Evolutionary conservation across 2,329 filamentous ascomycete genomes (phyloP).

Genomic region (Alternaria novae-zelandiae): DNA sequence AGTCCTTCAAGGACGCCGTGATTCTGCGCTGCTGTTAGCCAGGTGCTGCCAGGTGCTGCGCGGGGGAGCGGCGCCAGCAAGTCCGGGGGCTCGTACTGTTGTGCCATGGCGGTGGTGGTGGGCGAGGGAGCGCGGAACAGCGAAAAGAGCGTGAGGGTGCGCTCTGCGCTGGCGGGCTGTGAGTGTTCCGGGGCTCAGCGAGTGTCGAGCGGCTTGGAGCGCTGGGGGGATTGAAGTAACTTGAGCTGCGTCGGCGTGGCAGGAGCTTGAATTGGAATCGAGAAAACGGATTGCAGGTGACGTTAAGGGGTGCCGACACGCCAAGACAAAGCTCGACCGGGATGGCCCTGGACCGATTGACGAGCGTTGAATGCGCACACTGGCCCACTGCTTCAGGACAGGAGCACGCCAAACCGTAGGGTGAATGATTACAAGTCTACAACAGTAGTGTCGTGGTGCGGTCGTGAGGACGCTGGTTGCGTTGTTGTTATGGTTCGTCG

Average conservation of each 20-base stretch:
- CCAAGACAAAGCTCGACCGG: conserved; percentile 18
- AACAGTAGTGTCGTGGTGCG: neutral
- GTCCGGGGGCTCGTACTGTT: conserved; percentile 36
- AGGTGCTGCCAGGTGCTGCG: conserved; percentile 3
- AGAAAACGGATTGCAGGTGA: conserved; percentile 23
- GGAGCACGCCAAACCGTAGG: neutral
- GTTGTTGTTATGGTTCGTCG: conserved; percentile 3
- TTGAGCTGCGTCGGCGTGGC: conserved; percentile 10
- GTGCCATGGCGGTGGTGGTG: conserved; percentile 38
- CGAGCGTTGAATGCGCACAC: conserved; percentile 16
- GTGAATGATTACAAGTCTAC: neutral
- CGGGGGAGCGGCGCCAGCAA: neutral
- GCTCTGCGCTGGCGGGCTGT: conserved; percentile 16
- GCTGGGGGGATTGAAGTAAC: neutral
- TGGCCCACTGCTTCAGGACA: conserved; percentile 8
- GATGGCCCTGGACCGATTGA: conserved; percentile 12
- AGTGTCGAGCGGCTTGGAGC: conserved; percentile 6
- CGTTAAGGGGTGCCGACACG: conserved; percentile 23
- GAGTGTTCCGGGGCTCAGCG: conserved; percentile 5
- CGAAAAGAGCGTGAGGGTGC: conserved; percentile 22
- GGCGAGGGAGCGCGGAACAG: conserved; percentile 17
- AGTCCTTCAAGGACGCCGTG: conserved; percentile 73
- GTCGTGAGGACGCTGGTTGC: neutral
- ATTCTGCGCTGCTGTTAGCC: conserved; percentile 42
- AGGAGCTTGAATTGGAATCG: conserved; percentile 20